Conservation (phyloP, 225 moss, liverwort and hornwort species). For the Anthoceros angustus region DNA sequence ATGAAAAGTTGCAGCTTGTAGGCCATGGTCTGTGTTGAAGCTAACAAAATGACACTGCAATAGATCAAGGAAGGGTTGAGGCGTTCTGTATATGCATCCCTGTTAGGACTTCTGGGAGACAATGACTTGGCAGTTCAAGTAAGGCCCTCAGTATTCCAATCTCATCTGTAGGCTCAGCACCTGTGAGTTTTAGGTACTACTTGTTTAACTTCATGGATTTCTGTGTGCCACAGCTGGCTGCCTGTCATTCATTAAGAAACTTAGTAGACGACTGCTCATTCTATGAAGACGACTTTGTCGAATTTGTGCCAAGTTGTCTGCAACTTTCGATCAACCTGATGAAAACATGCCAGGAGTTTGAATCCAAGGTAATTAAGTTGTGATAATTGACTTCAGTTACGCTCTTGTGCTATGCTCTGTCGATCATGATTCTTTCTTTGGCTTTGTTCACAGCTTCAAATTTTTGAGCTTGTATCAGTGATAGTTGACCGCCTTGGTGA, state of each 20-base stretch:
- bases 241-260: constrained; percentile 70
- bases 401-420: background rate
- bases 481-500: constrained; percentile 96
- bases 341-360: constrained; percentile 87
- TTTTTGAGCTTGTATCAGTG: constrained; percentile 87
- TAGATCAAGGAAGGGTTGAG: constrained; percentile 98
- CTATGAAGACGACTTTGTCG: constrained; percentile 95
- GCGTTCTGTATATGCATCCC: constrained; percentile 72
- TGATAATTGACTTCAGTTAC: background rate
- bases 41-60: background rate
- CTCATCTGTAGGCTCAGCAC: background rate
- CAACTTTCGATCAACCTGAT: constrained; percentile 85
- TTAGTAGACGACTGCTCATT: constrained; percentile 97
- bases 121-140: constrained; percentile 92
- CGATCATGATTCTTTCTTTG: background rate
- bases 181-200: background rate
- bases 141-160: constrained; percentile 9
- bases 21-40: background rate
- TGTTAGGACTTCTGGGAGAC: constrained; percentile 82
- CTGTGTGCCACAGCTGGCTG: constrained; percentile 57
- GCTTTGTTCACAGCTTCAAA: constrained; percentile 63
- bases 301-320: constrained; percentile 90
- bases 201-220: constrained; percentile 3
- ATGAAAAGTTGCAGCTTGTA: background rate
- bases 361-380: constrained; percentile 58